A percentile compares a stretch with the other conserved stretches of the same genome.
Conservation (phyloP, 208 protist species). For the Leishmania tropica region DNA sequence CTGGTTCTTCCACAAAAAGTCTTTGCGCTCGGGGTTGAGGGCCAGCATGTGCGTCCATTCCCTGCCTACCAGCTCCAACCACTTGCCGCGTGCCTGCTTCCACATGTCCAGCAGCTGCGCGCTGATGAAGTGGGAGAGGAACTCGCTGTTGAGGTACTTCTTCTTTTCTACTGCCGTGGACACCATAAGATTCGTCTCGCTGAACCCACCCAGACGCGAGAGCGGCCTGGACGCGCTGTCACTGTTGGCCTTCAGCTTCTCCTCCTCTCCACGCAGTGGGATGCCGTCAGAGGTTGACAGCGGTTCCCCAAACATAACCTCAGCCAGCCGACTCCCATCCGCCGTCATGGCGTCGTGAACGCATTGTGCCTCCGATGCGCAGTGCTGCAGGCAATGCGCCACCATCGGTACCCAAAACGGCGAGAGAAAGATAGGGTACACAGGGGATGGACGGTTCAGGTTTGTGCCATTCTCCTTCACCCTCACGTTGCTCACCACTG, state of each 20-base stretch:
- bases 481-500: slow-evolving; percentile 29
- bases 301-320: slow-evolving; percentile 68
- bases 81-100: slow-evolving; percentile 48
- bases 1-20: slow-evolving; percentile 86
- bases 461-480: slow-evolving; percentile 76
- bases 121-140: slow-evolving; percentile 41
- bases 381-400: slow-evolving; percentile 32
- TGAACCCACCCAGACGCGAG: slow-evolving; percentile 56
- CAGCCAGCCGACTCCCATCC: slow-evolving; percentile 14
- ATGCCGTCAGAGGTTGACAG: slow-evolving; percentile 56
- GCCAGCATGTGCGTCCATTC: slow-evolving; percentile 56
- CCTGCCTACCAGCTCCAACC: slow-evolving; percentile 61
- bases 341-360: slow-evolving; percentile 41
- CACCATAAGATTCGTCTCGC: slow-evolving; percentile 34
- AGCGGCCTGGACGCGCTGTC: slow-evolving; percentile 20
- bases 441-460: slow-evolving; percentile 53
- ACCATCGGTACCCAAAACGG: slow-evolving; percentile 51
- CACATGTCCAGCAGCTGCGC: slow-evolving; percentile 70
- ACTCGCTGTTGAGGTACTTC: slow-evolving; percentile 46
- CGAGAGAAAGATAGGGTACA: slow-evolving; percentile 46
- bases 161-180: slow-evolving; percentile 41
- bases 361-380: slow-evolving; percentile 31
- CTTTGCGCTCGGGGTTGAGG: slow-evolving; percentile 49
- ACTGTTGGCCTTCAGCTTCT: slow-evolving; percentile 41
- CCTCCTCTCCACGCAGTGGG: slow-evolving; percentile 35